Conservation (phyloP, 352 stramenopile species). For the Pythium folliculosum region DNA sequence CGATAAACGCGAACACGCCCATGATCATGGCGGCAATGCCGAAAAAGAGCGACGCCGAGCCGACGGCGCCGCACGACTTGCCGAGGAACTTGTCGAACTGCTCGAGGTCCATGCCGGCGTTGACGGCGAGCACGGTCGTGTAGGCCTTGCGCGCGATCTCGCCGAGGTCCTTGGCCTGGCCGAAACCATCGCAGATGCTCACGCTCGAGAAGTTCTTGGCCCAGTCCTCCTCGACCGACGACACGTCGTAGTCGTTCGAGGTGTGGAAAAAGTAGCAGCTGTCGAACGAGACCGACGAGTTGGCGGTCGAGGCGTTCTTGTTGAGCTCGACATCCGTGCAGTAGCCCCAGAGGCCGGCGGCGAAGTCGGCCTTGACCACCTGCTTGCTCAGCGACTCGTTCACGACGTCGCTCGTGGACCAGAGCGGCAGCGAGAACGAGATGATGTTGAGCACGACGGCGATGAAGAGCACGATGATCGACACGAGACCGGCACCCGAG, state of each 20-base stretch:
- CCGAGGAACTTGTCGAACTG: conserved; percentile 66
- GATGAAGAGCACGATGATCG: conserved; percentile 59
- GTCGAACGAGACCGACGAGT: conserved; percentile 48
- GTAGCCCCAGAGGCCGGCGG: conserved; percentile 64
- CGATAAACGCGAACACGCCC: conserved; percentile 49
- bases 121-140: conserved; percentile 34
- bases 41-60: conserved; percentile 48
- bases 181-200: conserved; percentile 65
- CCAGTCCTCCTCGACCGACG: conserved; percentile 34
- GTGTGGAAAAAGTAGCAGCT: conserved; percentile 80
- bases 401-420: conserved; percentile 59
- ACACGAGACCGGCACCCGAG: conserved; percentile 51
- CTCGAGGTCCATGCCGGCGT: conserved; percentile 46
- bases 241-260: conserved; percentile 51
- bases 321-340: conserved; percentile 60
- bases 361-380: conserved; percentile 49
- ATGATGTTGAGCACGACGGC: conserved; percentile 60
- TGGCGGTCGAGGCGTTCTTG: conserved; percentile 8
- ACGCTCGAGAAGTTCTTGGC: conserved; percentile 51
- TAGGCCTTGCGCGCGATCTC: conserved; percentile 36
- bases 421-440: conserved; percentile 63
- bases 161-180: conserved; percentile 32
- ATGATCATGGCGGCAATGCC: conserved; percentile 41
- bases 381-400: conserved; percentile 37
- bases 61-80: conserved; percentile 55